Percentiles rank a stretch among this genome's conserved stretches.
These are phyloP conservation scores for Pythium biforme DNA, from an alignment of 352 stramenopile species.

Conservation along the genomic window DNA sequence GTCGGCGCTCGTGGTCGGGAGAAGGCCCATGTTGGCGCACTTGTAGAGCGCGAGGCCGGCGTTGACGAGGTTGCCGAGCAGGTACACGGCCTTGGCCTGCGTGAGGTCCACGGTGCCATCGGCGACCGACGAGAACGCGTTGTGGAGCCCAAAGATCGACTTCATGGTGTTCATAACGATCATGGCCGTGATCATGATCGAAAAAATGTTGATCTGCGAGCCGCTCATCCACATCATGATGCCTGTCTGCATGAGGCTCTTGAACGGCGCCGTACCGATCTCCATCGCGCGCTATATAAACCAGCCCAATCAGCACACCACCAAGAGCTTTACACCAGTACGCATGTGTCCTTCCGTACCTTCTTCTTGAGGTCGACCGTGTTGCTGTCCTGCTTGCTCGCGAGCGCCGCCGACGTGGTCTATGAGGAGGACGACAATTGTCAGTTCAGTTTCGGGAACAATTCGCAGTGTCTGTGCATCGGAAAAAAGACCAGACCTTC, in stretches of 20 bases:
- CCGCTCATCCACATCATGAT: conserved; percentile 98
- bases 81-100: conserved; percentile 89
- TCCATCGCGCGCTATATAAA: conserved; percentile 82
- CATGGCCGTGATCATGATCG: conserved; percentile 94
- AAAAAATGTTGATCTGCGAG: conserved; percentile 94
- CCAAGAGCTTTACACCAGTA: no score
- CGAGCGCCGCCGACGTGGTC: conserved; percentile 53
- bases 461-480: background rate
- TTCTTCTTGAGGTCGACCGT: conserved; percentile 88
- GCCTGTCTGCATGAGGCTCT: conserved; percentile 91
- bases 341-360: no score
- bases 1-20: conserved; percentile 91
- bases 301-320: no score
- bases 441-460: background rate
- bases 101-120: conserved; percentile 78
- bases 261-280: conserved; percentile 88
- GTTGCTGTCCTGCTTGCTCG: conserved; percentile 57
- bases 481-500: conserved; percentile 36
- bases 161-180: conserved; percentile 92
- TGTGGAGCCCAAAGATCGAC: conserved; percentile 83
- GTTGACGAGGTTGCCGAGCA: conserved; percentile 85
- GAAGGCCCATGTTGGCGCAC: conserved; percentile 89
- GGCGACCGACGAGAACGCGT: conserved; percentile 75
- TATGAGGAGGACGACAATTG: conserved; percentile 12
- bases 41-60: conserved; percentile 91